Evolutionary conservation across 2,329 filamentous ascomycete genomes (phyloP).

Genomic region (Talaromyces sp.): DNA sequence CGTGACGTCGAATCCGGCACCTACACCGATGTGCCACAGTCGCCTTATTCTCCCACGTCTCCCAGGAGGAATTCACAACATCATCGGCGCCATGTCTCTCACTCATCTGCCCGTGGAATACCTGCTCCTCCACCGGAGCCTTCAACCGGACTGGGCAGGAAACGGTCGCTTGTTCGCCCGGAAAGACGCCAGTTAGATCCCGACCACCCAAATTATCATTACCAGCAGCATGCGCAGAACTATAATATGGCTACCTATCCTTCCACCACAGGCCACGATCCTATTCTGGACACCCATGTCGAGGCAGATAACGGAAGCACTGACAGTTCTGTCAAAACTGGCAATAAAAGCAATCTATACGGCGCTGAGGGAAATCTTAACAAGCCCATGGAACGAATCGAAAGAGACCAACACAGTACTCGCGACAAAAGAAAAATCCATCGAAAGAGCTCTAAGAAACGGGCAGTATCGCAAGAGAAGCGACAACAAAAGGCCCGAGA

Average conservation of each 20-base stretch:
- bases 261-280: constrained; percentile 88
- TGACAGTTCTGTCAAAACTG: constrained; percentile 52
- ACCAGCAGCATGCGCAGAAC: constrained; percentile 86
- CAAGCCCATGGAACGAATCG: constrained; percentile 34
- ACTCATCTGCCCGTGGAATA: constrained; percentile 6
- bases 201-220: constrained; percentile 92
- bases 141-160: constrained; percentile 46
- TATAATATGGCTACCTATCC: constrained; percentile 86
- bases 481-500: constrained; percentile 55
- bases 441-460: constrained; percentile 52
- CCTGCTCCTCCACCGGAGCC: background rate
- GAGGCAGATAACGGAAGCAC: constrained; percentile 51
- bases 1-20: constrained; percentile 64
- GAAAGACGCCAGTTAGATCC: constrained; percentile 80
- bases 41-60: constrained; percentile 32
- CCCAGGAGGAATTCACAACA: constrained; percentile 25
- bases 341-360: constrained; percentile 32
- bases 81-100: constrained; percentile 7
- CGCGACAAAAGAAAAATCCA: constrained; percentile 56
- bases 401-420: constrained; percentile 29
- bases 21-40: constrained; percentile 30
- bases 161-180: constrained; percentile 82
- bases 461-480: constrained; percentile 51
- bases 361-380: constrained; percentile 29
- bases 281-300: constrained; percentile 66